These are phyloP conservation scores for Quercus gilva DNA, from an alignment of 306 rosid genomes.

Conservation along the genomic window DNA sequence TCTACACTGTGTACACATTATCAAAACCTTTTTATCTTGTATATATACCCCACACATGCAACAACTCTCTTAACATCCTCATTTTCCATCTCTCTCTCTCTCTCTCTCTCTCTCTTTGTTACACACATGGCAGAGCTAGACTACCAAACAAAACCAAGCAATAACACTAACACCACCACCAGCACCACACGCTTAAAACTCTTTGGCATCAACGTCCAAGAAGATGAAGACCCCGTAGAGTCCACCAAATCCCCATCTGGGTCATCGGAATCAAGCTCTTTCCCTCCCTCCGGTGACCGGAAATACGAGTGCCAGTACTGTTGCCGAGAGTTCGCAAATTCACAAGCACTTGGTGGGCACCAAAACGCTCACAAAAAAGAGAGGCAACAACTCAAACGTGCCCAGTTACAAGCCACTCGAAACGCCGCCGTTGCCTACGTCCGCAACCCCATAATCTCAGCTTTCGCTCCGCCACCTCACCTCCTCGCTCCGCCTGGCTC, in stretches of 20 bases:
- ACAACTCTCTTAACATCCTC: slow-evolving; percentile 36
- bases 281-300: slow-evolving; percentile 62
- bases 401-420: slow-evolving; percentile 78
- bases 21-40: slow-evolving; percentile 18
- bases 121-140: slow-evolving; percentile 47
- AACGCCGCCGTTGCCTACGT: slow-evolving; percentile 85
- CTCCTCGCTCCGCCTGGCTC: slow-evolving; percentile 64
- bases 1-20: slow-evolving; percentile 17
- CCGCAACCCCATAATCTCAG: slow-evolving; percentile 84
- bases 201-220: slow-evolving; percentile 77
- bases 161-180: slow-evolving; percentile 27
- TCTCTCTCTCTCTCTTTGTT: slow-evolving; percentile 25
- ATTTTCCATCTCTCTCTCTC: slow-evolving; percentile 10
- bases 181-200: slow-evolving; percentile 60
- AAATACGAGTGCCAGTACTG: slow-evolving; percentile 98
- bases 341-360: slow-evolving; percentile 98
- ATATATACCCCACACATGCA: slow-evolving; percentile 78
- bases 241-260: slow-evolving; percentile 63
- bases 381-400: slow-evolving; percentile 85
- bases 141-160: slow-evolving; percentile 45
- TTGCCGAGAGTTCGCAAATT: slow-evolving; percentile 86
- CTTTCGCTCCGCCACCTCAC: slow-evolving; percentile 86
- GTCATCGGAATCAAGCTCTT: slow-evolving; percentile 64
- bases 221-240: slow-evolving; percentile 57
- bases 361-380: slow-evolving; percentile 99